Base-by-base conservation (phyloP, 208 protist genomes). In the Trypanosoma boissoni region DNA sequence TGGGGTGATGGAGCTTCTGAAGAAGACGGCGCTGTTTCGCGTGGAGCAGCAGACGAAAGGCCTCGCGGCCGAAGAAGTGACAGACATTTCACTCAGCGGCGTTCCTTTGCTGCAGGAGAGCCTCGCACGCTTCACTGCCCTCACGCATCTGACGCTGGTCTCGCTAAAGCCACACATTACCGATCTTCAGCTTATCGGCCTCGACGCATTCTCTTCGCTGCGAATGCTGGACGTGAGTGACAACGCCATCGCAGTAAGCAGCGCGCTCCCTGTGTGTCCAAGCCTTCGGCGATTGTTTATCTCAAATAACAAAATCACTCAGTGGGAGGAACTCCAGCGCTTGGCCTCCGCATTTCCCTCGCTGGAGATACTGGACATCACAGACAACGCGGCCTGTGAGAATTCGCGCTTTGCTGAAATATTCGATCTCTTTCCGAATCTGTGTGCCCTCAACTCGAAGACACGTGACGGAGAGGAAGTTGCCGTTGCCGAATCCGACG, bases 161-260 rank as follows among this genome's bases (percentile, higher is more conserved):
- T 78, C 63, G 23, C 80, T 89, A 74, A 86, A 86, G 48, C 83
- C 87, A 6, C 60, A 60, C 57, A 29, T 91, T 27, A 59, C 52
- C 2, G 59, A 54, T 0, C 66, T 91, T 3, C 41, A 60, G n/a
- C 12, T 21, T 2, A n/a, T 89, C 9, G 56, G 64, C 14, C 64
- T 89, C 23, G 34, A 42, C 6, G 20, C 55, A 6, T 74, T 82
- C 4, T 49, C 59, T 12, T 24, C 42, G 12, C 76, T 94, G 27
- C 77, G 69, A n/a, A 44, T 83, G 36, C 61, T 94, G 39, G 83
- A 91, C 39, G 73, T 94, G n/a, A 89, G 87, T 58, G 87, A 94
- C 69, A 94, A 94, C 56, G 70, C 65, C 51, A 72, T 94, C 21
- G 50, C 68, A 6, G 63, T 91, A 3, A 32, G 63, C 0, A 58